Evolutionary conservation across 768 basidiomycete species (phyloP).

Genomic region (Amanita thiersii): DNA sequence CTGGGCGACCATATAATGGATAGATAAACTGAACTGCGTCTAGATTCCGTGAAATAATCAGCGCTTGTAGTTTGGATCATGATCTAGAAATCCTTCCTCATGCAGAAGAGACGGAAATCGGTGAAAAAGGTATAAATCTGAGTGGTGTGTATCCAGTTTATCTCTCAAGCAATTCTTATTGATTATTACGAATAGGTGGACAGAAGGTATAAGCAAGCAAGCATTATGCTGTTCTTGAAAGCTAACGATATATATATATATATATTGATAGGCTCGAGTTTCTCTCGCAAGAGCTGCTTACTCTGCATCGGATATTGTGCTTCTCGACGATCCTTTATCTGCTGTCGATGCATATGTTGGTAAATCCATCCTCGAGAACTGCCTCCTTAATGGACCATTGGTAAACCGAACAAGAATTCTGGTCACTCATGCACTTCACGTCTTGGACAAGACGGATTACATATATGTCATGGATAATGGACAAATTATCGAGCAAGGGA

Average conservation of each 20-base stretch:
- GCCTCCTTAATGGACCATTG: constrained; percentile 46
- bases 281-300: constrained; percentile 75
- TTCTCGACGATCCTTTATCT: constrained; percentile 77
- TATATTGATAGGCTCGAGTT: too few relatives aligned
- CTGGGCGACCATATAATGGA: too few relatives aligned
- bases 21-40: too few relatives aligned
- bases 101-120: constrained; percentile 64
- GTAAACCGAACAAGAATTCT: constrained; percentile 48
- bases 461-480: constrained; percentile 60
- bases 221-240: neutral
- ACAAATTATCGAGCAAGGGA: constrained; percentile 41
- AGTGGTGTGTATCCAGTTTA: constrained; percentile 33
- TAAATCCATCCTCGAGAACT: constrained; percentile 54
- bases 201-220: constrained; percentile 26
- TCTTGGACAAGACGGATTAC: constrained; percentile 51
- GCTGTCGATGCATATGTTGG: constrained; percentile 77
- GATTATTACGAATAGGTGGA: constrained; percentile 18
- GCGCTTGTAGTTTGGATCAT: constrained; percentile 60
- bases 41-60: constrained; percentile 49
- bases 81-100: constrained; percentile 68
- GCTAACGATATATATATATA: constrained; percentile 21
- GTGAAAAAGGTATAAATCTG: constrained; percentile 70
- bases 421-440: constrained; percentile 52
- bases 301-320: constrained; percentile 60
- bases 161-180: neutral